Evolutionary conservation across 2,329 filamentous ascomycete species (phyloP).

Genomic region (Diaporthe citri): DNA sequence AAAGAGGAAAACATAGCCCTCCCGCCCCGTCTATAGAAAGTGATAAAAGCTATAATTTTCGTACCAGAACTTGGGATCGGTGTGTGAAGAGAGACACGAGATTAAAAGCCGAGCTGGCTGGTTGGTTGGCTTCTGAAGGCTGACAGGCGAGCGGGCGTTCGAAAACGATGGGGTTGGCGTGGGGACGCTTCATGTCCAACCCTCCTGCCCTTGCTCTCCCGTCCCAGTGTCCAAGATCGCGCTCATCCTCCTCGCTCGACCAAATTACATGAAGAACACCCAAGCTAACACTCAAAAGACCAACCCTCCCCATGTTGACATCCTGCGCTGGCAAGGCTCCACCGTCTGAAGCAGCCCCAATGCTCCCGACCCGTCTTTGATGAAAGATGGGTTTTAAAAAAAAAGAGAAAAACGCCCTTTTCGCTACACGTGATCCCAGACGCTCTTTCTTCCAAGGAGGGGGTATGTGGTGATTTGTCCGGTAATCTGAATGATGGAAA

Average conservation of each 20-base stretch:
- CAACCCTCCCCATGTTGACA: slow-evolving; percentile 3
- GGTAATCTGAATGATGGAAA: slow-evolving; percentile 5
- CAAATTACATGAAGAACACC: slow-evolving; percentile 11
- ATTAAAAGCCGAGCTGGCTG: background rate
- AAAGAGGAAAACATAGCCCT: background rate
- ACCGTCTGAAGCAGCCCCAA: slow-evolving; percentile 1
- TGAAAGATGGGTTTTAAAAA: background rate
- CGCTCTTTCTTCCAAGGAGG: background rate
- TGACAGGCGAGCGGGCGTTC: too few relatives aligned
- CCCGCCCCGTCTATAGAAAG: slow-evolving; percentile 32
- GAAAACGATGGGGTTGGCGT: background rate
- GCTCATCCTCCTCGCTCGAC: background rate
- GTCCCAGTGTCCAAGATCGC: background rate
- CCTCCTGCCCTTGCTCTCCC: background rate
- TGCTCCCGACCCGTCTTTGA: slow-evolving; percentile 33
- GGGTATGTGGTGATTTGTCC: slow-evolving; percentile 16
- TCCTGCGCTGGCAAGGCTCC: background rate
- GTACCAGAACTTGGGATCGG: background rate
- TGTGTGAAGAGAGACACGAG: background rate
- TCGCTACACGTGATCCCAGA: slow-evolving; percentile 22
- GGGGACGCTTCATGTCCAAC: background rate
- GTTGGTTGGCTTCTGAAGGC: background rate
- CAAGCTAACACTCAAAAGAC: background rate
- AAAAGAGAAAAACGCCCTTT: slow-evolving; percentile 20
- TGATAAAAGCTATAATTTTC: slow-evolving; percentile 16